These are phyloP conservation scores for Calocybe cyanea DNA, from an alignment of 768 basidiomycete genomes.

Conservation along the genomic window DNA sequence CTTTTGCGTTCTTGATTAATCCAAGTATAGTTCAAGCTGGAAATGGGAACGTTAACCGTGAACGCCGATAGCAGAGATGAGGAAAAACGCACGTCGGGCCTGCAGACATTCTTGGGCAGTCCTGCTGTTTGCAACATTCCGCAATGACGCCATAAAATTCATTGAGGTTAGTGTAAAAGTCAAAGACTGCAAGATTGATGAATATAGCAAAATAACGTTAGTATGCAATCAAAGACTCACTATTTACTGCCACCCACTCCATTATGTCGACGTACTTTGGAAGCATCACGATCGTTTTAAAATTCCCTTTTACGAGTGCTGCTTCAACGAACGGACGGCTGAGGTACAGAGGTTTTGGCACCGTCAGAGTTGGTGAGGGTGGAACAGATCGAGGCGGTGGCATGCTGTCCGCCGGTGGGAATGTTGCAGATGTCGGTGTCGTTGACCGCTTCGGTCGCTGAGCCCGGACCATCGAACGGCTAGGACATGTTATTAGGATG, in stretches of 20 bases:
- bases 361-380: slow-evolving; percentile 31
- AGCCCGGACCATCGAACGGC: slow-evolving; percentile 72
- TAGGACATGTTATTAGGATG: slow-evolving; percentile 19
- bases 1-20: slow-evolving; percentile 93
- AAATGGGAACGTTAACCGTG: slow-evolving; percentile 2
- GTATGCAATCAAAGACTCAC: slow-evolving; percentile 42
- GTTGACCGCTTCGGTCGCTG: slow-evolving; percentile 74
- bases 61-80: not conserved
- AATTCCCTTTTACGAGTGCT: slow-evolving; percentile 93
- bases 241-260: slow-evolving; percentile 85
- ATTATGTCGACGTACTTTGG: slow-evolving; percentile 98
- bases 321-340: slow-evolving; percentile 97
- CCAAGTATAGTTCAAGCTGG: slow-evolving; percentile 94
- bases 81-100: slow-evolving; percentile 67
- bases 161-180: slow-evolving; percentile 96
- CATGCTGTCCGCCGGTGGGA: slow-evolving; percentile 44
- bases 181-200: slow-evolving; percentile 70
- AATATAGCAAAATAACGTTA: slow-evolving; percentile 1
- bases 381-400: slow-evolving; percentile 32
- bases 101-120: slow-evolving; percentile 92
- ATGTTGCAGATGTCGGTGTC: slow-evolving; percentile 68
- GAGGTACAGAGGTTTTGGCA: slow-evolving; percentile 73
- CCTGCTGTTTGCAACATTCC: slow-evolving; percentile 89
- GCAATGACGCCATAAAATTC: slow-evolving; percentile 94
- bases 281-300: slow-evolving; percentile 94